Percentiles rank a stretch among this genome's conserved stretches.
phyloP scores from a whole-genome alignment of 495 filamentous ascomycete species.

The Parathielavia hyrcaniae region DNA sequence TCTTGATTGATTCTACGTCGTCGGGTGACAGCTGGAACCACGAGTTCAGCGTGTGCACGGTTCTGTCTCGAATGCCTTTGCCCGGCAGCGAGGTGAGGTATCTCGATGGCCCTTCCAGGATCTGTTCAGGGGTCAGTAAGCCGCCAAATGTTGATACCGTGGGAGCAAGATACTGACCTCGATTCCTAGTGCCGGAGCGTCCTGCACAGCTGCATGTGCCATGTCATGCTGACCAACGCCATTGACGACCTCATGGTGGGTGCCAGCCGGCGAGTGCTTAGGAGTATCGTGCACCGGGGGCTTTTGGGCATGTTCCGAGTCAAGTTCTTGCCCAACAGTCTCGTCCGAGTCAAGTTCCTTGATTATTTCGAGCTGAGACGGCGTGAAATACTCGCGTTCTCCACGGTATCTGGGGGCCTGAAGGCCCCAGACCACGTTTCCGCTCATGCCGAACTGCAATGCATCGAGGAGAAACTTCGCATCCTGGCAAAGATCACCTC shows the following conservation, averaged over 20 bases:
- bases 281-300: not conserved
- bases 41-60: conserved; percentile 18
- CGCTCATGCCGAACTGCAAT: not conserved
- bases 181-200: not conserved
- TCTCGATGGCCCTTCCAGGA: conserved; percentile 9
- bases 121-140: not conserved
- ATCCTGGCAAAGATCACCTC: not conserved
- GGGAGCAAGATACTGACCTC: not conserved
- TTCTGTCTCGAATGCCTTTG: conserved; percentile 15
- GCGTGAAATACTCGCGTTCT: not conserved
- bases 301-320: not conserved
- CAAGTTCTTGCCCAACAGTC: not conserved
- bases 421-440: conserved; percentile 9
- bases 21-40: conserved; percentile 11
- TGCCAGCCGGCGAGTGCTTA: not conserved
- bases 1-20: not conserved
- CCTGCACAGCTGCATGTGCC: not conserved
- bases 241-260: not conserved
- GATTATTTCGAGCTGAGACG: not conserved
- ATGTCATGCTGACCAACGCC: not conserved
- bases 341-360: not conserved
- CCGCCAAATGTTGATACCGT: not conserved
- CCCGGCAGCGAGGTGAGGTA: conserved; percentile 21
- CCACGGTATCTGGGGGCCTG: conserved; percentile 8
- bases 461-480: not conserved